Evolutionary conservation across 2,329 filamentous ascomycete genomes (phyloP).

Genomic region (Aureobasidium sp.): DNA sequence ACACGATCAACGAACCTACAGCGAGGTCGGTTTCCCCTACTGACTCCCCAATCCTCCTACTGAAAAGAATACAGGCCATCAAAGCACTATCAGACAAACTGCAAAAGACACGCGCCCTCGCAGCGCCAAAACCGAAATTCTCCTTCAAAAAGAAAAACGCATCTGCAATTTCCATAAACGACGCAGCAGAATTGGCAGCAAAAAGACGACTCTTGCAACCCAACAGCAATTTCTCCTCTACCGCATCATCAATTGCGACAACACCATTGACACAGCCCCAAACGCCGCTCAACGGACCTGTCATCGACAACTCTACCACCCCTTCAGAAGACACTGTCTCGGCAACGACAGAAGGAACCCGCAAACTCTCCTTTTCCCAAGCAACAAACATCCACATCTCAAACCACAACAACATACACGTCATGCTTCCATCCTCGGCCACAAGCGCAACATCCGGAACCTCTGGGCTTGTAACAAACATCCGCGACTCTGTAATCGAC

Average conservation of each 20-base stretch:
- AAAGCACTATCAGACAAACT: constrained; percentile 75
- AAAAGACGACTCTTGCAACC: constrained; percentile 18
- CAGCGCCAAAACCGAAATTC: constrained; percentile 73
- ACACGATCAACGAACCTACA: constrained; percentile 83
- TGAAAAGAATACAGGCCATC: constrained; percentile 51
- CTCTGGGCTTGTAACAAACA: constrained; percentile 65
- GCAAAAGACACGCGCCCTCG: constrained; percentile 55
- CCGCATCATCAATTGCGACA: constrained; percentile 35
- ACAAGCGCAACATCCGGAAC: constrained; percentile 55
- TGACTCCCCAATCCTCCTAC: background rate
- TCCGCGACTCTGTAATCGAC: constrained; percentile 69
- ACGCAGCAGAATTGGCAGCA: constrained; percentile 49
- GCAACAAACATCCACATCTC: constrained; percentile 48
- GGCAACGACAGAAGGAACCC: constrained; percentile 12
- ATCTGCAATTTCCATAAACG: constrained; percentile 46
- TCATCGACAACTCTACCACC: constrained; percentile 12
- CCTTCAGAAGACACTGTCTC: background rate
- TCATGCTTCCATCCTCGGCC: constrained; percentile 67
- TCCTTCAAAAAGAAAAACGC: constrained; percentile 58
- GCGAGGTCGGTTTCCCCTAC: constrained; percentile 51
- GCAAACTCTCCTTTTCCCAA: constrained; percentile 49
- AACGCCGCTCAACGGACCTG: constrained; percentile 23
- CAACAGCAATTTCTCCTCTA: background rate
- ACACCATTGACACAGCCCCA: constrained; percentile 25
- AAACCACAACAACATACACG: constrained; percentile 61